These are phyloP conservation scores for Eutypa lata DNA, from an alignment of 2,329 filamentous ascomycete genomes.

Conservation along the genomic window DNA sequence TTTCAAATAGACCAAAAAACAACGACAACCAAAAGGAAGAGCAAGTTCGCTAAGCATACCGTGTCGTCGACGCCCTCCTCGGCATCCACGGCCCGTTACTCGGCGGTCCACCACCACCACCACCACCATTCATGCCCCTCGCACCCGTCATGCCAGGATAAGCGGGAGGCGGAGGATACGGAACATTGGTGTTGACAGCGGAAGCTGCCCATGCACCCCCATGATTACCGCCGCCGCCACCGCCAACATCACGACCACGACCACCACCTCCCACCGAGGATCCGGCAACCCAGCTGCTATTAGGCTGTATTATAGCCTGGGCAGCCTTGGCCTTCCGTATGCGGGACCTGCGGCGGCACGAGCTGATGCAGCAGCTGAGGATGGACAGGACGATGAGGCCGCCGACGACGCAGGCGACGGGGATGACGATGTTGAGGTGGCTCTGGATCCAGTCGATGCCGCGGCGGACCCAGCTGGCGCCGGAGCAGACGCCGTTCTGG, in stretches of 20 bases:
- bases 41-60: conserved; percentile 13
- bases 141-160: not conserved
- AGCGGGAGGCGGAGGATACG: conserved; percentile 4
- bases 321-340: conserved; percentile 23
- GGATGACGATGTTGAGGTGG: conserved; percentile 81
- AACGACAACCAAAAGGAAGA: not conserved
- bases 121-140: not conserved
- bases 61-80: conserved; percentile 10
- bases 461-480: conserved; percentile 65
- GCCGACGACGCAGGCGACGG: conserved; percentile 69
- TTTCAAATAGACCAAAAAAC: not conserved
- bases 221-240: conserved; percentile 8
- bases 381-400: conserved; percentile 68
- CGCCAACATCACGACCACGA: not conserved
- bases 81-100: conserved; percentile 13
- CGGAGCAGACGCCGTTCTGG: conserved; percentile 72
- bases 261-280: conserved; percentile 1
- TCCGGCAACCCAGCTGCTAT: conserved; percentile 21
- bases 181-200: conserved; percentile 10
- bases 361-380: conserved; percentile 61
- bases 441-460: conserved; percentile 72
- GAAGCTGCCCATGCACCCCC: conserved; percentile 13
- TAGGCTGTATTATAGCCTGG: conserved; percentile 12
- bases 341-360: conserved; percentile 42
- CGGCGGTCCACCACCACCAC: conserved; percentile 11